A percentile compares a stretch with the other conserved stretches of the same genome.
These are phyloP conservation scores for Mortierella sp. DNA, from an alignment of 371 early-diverging fungal species.

Conservation along the genomic window DNA sequence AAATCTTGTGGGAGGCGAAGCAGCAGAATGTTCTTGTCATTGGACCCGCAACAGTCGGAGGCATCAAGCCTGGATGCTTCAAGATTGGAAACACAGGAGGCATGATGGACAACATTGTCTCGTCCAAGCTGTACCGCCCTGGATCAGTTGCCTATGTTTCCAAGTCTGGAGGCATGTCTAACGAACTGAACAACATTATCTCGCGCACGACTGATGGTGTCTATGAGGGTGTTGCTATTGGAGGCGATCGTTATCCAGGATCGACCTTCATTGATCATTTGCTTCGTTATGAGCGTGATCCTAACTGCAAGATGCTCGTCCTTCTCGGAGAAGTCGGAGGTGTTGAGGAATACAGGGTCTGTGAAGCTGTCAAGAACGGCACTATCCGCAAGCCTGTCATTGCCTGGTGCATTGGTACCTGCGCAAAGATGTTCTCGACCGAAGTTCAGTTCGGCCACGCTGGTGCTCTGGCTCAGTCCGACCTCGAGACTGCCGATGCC, in stretches of 20 bases:
- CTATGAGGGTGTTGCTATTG: constrained; percentile 98
- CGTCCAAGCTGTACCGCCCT: constrained; percentile 94
- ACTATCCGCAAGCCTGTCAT: constrained; percentile 96
- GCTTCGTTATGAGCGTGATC: constrained; percentile 93
- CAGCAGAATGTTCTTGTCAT: constrained; percentile 88
- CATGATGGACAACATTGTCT: constrained; percentile 99
- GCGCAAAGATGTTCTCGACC: constrained; percentile 97
- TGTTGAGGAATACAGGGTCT: constrained; percentile 95
- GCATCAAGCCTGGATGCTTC: constrained; percentile 99
- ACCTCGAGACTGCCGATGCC: constrained; percentile 95
- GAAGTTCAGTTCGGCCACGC: constrained; percentile 99
- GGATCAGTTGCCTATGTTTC: constrained; percentile 98
- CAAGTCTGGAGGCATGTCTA: constrained; percentile 99
- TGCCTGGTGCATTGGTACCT: constrained; percentile 99
- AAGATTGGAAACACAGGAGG: constrained; percentile 99
- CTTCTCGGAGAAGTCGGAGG: constrained; percentile 99
- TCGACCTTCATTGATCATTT: constrained; percentile 98
- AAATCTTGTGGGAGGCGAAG: constrained; percentile 87
- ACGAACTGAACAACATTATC: constrained; percentile 98
- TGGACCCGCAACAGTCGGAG: constrained; percentile 98
- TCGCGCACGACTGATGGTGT: constrained; percentile 97
- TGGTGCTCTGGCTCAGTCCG: constrained; percentile 96
- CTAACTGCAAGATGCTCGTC: constrained; percentile 93
- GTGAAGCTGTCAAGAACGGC: constrained; percentile 89
- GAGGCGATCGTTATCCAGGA: constrained; percentile 98